Percentiles rank a stretch among this genome's conserved stretches.
phyloP scores from a whole-genome alignment of 1,284 basidiomycete species.

The Trichosporon asahii region DNA sequence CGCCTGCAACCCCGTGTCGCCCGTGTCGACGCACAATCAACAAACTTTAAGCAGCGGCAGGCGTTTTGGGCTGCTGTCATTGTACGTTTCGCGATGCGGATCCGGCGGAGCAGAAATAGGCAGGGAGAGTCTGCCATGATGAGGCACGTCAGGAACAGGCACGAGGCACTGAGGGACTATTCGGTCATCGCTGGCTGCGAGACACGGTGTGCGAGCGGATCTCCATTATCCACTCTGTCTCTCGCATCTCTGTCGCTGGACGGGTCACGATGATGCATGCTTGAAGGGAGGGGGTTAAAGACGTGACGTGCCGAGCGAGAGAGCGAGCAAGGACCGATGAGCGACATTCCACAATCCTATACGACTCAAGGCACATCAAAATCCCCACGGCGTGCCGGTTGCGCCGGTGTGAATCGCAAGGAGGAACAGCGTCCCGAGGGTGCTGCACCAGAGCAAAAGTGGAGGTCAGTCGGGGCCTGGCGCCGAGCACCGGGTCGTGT shows the following conservation, averaged over 20 bases:
- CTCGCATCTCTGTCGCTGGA: background rate
- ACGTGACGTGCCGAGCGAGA: background rate
- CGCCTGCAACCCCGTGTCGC: background rate
- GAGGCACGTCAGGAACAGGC: background rate
- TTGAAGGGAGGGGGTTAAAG: too few relatives aligned
- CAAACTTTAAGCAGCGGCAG: background rate
- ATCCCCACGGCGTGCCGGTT: background rate
- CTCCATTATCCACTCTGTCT: background rate
- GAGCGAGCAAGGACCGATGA: background rate
- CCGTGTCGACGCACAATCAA: background rate
- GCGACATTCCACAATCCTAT: background rate
- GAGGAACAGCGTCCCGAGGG: background rate
- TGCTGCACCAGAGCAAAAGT: background rate
- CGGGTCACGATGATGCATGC: background rate
- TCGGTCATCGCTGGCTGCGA: background rate
- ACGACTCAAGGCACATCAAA: background rate
- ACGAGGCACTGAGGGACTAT: background rate
- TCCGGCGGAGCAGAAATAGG: background rate
- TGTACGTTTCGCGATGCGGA: background rate
- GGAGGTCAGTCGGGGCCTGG: background rate
- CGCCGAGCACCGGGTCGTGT: background rate
- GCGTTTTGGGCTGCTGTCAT: background rate
- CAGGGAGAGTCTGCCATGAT: background rate
- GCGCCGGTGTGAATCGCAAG: background rate
- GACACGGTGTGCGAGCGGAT: constrained; percentile 1